These are phyloP conservation scores for Apium graveolens DNA, from an alignment of 129 eudicot genomes.

Conservation along the genomic window DNA sequence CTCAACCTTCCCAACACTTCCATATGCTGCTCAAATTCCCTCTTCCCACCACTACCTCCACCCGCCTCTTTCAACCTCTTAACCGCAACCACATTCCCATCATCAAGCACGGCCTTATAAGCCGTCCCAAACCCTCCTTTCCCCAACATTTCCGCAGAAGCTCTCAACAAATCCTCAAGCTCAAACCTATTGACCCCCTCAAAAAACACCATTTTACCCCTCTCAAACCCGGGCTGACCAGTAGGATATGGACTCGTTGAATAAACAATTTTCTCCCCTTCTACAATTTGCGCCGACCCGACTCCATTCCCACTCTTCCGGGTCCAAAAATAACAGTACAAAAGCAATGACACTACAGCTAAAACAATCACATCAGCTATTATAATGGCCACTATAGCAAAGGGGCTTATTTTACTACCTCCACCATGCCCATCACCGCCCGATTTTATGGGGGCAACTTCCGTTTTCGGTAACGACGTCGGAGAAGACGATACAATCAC, in stretches of 20 bases:
- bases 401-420: constrained; percentile 35
- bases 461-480: constrained; percentile 26
- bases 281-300: constrained; percentile 17
- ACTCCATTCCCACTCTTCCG: not conserved
- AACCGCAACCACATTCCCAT: constrained; percentile 85
- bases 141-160: constrained; percentile 95
- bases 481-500: constrained; percentile 34
- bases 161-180: constrained; percentile 85
- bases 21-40: constrained; percentile 90
- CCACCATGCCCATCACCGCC: constrained; percentile 5
- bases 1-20: constrained; percentile 78
- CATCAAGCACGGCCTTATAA: constrained; percentile 94
- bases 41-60: constrained; percentile 32
- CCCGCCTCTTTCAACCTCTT: constrained; percentile 73
- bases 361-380: constrained; percentile 64
- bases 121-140: constrained; percentile 94
- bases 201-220: constrained; percentile 85
- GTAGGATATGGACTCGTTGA: constrained; percentile 52
- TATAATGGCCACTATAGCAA: constrained; percentile 49
- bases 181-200: constrained; percentile 74
- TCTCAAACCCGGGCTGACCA: constrained; percentile 40
- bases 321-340: constrained; percentile 65
- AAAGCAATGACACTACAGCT: constrained; percentile 37
- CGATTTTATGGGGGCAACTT: constrained; percentile 16
- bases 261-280: constrained; percentile 54